These are phyloP conservation scores for Cutaneotrichosporon sp. DNA, from an alignment of 1,284 basidiomycete species.

Conservation along the genomic window DNA sequence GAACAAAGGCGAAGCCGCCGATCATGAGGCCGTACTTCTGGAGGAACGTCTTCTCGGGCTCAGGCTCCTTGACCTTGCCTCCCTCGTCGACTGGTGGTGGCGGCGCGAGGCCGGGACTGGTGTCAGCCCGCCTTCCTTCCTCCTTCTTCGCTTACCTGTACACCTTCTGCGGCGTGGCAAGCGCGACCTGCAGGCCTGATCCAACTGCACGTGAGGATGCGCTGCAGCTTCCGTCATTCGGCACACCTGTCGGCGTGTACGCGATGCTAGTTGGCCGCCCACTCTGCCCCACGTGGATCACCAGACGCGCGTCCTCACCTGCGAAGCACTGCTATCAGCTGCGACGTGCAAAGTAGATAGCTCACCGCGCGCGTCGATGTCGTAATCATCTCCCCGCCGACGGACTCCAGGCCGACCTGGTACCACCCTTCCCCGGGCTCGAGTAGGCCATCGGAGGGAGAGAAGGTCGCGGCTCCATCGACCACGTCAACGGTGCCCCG, in stretches of 20 bases:
- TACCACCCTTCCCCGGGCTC: constrained; percentile 17
- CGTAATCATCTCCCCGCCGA: constrained; percentile 17
- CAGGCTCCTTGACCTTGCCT: constrained; percentile 65
- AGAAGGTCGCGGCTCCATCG: constrained; percentile 1
- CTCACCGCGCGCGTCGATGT: constrained; percentile 24
- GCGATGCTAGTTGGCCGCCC: constrained; percentile 15
- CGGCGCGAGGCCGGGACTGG: constrained; percentile 53
- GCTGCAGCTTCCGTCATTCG: constrained; percentile 4
- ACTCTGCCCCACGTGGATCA: constrained; percentile 8
- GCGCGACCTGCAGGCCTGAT: not conserved
- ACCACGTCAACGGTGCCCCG: constrained; percentile 21
- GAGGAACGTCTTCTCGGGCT: constrained; percentile 71
- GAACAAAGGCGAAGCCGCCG: constrained; percentile 58
- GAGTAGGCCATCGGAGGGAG: not conserved
- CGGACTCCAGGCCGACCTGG: constrained; percentile 23
- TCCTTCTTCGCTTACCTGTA: not conserved
- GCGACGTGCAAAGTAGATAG: too few relatives aligned
- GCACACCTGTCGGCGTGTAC: constrained; percentile 15
- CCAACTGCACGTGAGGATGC: not conserved
- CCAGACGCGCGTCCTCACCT: constrained; percentile 6
- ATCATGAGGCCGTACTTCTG: constrained; percentile 90
- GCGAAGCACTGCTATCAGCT: constrained; percentile 19
- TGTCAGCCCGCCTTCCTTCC: constrained; percentile 9
- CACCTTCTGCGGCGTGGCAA: constrained; percentile 1
- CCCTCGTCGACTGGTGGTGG: constrained; percentile 63